phyloP scores from a whole-genome alignment of 306 rosid species.

The Biancaea sappan region DNA sequence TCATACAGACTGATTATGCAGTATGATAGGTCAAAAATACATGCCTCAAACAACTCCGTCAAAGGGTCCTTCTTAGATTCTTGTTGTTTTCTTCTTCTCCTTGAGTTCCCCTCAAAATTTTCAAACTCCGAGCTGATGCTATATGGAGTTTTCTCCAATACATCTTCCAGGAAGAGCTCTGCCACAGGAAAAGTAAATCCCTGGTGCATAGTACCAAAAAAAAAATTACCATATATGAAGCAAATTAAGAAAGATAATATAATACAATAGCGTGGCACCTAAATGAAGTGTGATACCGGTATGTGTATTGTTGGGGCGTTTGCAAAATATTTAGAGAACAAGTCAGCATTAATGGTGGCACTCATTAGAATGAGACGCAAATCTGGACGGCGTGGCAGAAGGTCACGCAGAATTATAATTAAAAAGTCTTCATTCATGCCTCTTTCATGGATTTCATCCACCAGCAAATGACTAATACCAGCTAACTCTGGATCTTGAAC shows the following conservation, averaged over 20 bases:
- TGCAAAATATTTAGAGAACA: constrained; percentile 84
- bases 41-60: constrained; percentile 89
- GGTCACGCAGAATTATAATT: constrained; percentile 83
- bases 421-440: constrained; percentile 97
- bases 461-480: constrained; percentile 91
- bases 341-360: constrained; percentile 94
- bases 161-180: constrained; percentile 85
- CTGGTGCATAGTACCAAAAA: constrained; percentile 52
- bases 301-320: constrained; percentile 83
- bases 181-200: constrained; percentile 84
- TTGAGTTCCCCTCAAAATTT: constrained; percentile 67
- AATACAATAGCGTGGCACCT: constrained; percentile 13
- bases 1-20: constrained; percentile 10
- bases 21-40: constrained; percentile 29
- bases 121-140: constrained; percentile 78
- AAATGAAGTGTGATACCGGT: constrained; percentile 58
- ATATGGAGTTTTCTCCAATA: constrained; percentile 80
- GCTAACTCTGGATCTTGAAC: constrained; percentile 84
- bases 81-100: constrained; percentile 83
- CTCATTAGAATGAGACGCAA: constrained; percentile 92
- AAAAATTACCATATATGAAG: background rate
- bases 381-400: constrained; percentile 95
- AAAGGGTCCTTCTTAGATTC: constrained; percentile 87
- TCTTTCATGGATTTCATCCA: constrained; percentile 99
- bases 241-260: background rate